Evolutionary conservation across 176 grass and related monocot species (phyloP).

Genomic region (Zizania latifolia): DNA sequence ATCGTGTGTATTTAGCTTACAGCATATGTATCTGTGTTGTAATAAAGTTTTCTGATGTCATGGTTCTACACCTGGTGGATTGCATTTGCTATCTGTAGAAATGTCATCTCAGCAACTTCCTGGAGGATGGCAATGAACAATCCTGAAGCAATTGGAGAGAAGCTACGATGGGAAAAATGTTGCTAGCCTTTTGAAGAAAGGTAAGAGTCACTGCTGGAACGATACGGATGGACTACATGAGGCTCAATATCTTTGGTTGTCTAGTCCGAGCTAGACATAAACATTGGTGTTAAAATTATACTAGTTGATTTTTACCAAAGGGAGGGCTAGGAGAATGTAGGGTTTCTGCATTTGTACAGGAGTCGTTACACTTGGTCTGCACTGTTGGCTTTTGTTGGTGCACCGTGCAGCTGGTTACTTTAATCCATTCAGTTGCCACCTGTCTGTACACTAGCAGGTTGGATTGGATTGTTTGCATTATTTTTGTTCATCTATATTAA

Average conservation of each 20-base stretch:
- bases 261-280: background rate
- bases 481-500: background rate
- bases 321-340: background rate
- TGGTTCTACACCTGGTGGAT: background rate
- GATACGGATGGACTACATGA: too few relatives aligned
- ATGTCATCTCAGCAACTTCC: background rate
- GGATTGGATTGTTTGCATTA: background rate
- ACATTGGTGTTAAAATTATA: background rate
- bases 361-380: too few relatives aligned
- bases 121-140: too few relatives aligned
- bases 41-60: slow-evolving; percentile 23
- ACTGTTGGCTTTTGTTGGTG: too few relatives aligned
- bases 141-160: too few relatives aligned
- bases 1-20: slow-evolving; percentile 33
- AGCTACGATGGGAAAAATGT: background rate
- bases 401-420: background rate
- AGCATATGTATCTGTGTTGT: slow-evolving; percentile 38
- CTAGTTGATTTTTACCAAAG: too few relatives aligned
- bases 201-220: background rate
- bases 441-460: background rate
- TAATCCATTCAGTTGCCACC: background rate
- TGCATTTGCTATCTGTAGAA: background rate
- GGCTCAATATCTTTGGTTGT: background rate
- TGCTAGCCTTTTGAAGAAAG: background rate
- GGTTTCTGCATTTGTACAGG: background rate